Base-by-base conservation (phyloP, 768 basidiomycete genomes). In the Rhizopogon vesiculosus region DNA sequence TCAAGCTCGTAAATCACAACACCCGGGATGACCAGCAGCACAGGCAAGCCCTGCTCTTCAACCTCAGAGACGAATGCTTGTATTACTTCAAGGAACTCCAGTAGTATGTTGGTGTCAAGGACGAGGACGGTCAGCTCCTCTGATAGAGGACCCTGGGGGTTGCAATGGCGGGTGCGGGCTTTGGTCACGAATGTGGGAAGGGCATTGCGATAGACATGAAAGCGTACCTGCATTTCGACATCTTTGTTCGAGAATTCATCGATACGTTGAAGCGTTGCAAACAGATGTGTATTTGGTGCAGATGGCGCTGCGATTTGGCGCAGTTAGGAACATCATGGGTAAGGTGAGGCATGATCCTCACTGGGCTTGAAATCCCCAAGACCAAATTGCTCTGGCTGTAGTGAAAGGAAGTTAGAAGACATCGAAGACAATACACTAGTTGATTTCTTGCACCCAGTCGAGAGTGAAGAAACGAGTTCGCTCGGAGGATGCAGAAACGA, bases 1-100 rank as follows among this genome's bases (percentile, higher is more conserved):
- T 93, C 91, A 39, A 93, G 79, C 67, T 93, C 91, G 50, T 82
- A 77, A 51, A 93, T 78, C 16, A 93, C 91, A 7, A 79, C 82
- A 9, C 84, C 86, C 0, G 91, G 91, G 49, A 92, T 78, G 58
- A 92, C 72, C 28, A 91, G 70, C 50, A 81, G 57, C 42, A 87
- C 72, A n/a, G 82, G 78, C n/a, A 82, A 63, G 7, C 56, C 57
- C 19, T 71, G 66, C 25, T 66, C 71, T 62, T 85, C 84, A 38
- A 84, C 73, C 64, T 88, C 85, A 10, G 76, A 73, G 42, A 86
- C 81, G 63, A 92, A 88, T 45, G 78, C 76, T 57, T 81, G 76
- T 57, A 92, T 68, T 40, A 81, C 76, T 53, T 84, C 82, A 56
- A 91, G 79, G 57, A 84, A 76, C 64, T 84, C 82, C 61, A 90